These are phyloP conservation scores for Naganishia vishniacii DNA, from an alignment of 768 basidiomycete species.

Conservation along the genomic window DNA sequence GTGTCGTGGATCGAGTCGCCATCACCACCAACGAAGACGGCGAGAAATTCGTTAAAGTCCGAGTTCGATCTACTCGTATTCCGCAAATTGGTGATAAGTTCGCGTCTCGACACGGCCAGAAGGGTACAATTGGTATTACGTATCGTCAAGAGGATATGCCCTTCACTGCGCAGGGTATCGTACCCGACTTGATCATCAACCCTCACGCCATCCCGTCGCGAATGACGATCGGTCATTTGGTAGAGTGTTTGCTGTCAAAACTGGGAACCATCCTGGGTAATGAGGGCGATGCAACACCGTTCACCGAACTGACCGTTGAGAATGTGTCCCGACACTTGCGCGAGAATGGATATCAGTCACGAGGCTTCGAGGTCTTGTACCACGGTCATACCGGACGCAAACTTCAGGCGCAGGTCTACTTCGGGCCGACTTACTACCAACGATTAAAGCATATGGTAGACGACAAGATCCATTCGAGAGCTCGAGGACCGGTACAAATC, in stretches of 20 bases:
- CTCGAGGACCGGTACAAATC: slow-evolving; percentile 94
- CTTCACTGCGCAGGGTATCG: slow-evolving; percentile 92
- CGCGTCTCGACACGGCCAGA: slow-evolving; percentile 97
- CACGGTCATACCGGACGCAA: slow-evolving; percentile 98
- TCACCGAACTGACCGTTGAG: slow-evolving; percentile 96
- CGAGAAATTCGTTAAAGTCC: slow-evolving; percentile 96
- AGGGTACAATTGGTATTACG: slow-evolving; percentile 98
- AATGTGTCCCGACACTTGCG: slow-evolving; percentile 87
- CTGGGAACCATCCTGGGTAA: slow-evolving; percentile 92
- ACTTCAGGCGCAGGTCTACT: slow-evolving; percentile 94
- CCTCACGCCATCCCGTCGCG: slow-evolving; percentile 99
- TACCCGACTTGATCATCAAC: slow-evolving; percentile 96
- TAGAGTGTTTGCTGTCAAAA: slow-evolving; percentile 94
- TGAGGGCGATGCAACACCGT: slow-evolving; percentile 97
- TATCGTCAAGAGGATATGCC: slow-evolving; percentile 99
- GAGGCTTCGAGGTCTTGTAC: slow-evolving; percentile 96
- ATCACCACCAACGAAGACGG: slow-evolving; percentile 94
- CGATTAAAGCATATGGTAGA: slow-evolving; percentile 99
- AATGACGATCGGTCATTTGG: slow-evolving; percentile 99
- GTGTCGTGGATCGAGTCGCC: slow-evolving; percentile 94
- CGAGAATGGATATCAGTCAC: slow-evolving; percentile 88
- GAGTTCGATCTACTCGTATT: slow-evolving; percentile 88
- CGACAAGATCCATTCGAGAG: slow-evolving; percentile 98
- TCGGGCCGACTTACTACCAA: slow-evolving; percentile 98
- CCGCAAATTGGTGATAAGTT: slow-evolving; percentile 99